Conservation (phyloP, 2,329 filamentous ascomycete species). For the Diaporthe helianthi region DNA sequence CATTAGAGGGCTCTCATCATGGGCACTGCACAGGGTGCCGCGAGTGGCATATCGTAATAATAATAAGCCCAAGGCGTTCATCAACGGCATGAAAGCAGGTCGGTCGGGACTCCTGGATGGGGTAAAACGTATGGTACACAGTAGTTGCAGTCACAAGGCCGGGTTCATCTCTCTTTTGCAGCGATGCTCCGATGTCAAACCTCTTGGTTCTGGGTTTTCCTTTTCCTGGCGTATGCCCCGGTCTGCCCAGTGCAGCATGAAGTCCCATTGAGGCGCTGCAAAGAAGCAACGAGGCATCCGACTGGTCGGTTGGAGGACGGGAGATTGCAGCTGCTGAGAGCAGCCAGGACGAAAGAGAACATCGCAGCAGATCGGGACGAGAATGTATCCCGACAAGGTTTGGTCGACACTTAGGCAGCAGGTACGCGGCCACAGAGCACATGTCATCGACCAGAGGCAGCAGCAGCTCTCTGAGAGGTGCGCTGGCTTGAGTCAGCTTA, state of each 20-base stretch:
- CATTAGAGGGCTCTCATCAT: conserved; percentile 17
- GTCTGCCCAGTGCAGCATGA: conserved; percentile 7
- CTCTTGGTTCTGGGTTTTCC: not conserved
- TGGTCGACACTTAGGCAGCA: not conserved
- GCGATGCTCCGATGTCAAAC: not conserved
- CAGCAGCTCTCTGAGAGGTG: conserved; percentile 6
- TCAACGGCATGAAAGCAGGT: too few relatives aligned
- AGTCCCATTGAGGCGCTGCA: conserved; percentile 19
- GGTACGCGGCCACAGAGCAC: not conserved
- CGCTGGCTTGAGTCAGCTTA: conserved; percentile 1
- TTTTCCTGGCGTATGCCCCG: conserved; percentile 10
- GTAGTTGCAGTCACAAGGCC: conserved; percentile 25
- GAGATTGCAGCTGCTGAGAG: conserved; percentile 29
- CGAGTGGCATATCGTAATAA: conserved; percentile 1
- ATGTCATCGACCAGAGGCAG: conserved; percentile 6
- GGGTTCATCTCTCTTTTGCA: conserved; percentile 25
- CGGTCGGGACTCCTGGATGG: conserved; percentile 13
- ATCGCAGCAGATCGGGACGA: conserved; percentile 9
- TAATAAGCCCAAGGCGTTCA: conserved; percentile 4
- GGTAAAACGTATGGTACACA: not conserved
- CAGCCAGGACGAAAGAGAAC: not conserved
- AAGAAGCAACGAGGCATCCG: conserved; percentile 15
- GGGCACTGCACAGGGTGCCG: not conserved
- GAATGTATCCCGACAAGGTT: conserved; percentile 14
- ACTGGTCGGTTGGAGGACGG: conserved; percentile 20